A percentile compares a stretch with the other conserved stretches of the same genome.
These are phyloP conservation scores for Tulasnella sp. DNA, from an alignment of 768 basidiomycete genomes.

Conservation along the genomic window DNA sequence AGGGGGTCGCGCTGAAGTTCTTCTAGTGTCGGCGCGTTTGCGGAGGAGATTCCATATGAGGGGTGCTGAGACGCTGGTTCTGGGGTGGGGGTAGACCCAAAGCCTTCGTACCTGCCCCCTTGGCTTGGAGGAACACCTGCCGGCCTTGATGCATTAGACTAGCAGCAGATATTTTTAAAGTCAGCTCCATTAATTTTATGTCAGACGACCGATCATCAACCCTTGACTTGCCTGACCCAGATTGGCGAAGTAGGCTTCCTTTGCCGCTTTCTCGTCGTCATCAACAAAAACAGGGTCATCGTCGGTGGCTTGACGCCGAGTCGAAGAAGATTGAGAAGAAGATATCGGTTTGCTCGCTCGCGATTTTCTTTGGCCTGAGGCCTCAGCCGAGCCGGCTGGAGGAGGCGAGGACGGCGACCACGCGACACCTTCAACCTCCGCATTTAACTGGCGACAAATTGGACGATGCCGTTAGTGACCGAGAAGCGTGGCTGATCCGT, in stretches of 20 bases:
- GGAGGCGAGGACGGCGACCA: slow-evolving; percentile 78
- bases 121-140: slow-evolving; percentile 82
- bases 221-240: slow-evolving; percentile 47
- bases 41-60: slow-evolving; percentile 65
- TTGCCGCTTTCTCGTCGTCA: slow-evolving; percentile 60
- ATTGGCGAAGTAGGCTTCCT: slow-evolving; percentile 79
- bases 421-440: slow-evolving; percentile 58
- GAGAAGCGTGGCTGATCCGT: background rate
- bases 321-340: slow-evolving; percentile 40
- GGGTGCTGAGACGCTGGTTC: slow-evolving; percentile 47
- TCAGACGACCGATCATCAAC: background rate
- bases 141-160: slow-evolving; percentile 66
- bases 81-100: slow-evolving; percentile 76
- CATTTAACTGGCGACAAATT: slow-evolving; percentile 54
- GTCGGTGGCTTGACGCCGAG: slow-evolving; percentile 30
- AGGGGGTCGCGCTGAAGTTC: slow-evolving; percentile 85
- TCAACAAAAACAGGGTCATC: slow-evolving; percentile 27
- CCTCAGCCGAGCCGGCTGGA: slow-evolving; percentile 36
- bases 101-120: slow-evolving; percentile 89
- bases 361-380: slow-evolving; percentile 19
- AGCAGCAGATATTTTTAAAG: background rate
- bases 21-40: slow-evolving; percentile 63
- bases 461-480: background rate
- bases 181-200: background rate
- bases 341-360: slow-evolving; percentile 16